Evolutionary conservation across 768 basidiomycete genomes (phyloP).

Genomic region (Psilocybe subaeruginosa): DNA sequence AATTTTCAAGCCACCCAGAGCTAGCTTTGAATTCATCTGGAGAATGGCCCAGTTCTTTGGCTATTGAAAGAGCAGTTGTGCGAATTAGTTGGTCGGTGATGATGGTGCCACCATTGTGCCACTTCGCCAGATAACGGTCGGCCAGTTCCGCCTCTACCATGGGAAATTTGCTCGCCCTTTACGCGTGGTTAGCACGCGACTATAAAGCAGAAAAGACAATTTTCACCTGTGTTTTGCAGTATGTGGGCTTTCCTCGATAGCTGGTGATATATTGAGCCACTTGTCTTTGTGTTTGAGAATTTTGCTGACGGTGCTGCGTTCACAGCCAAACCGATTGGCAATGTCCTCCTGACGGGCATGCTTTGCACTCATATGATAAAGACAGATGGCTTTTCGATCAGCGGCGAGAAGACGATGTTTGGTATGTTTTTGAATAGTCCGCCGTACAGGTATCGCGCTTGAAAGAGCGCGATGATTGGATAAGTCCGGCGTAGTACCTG

Average conservation of each 20-base stretch:
- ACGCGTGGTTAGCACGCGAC: conserved; percentile 5
- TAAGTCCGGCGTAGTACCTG: background rate
- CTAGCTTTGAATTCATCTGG: conserved; percentile 76
- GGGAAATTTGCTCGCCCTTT: conserved; percentile 80
- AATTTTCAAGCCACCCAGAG: conserved; percentile 91
- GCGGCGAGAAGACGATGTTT: conserved; percentile 77
- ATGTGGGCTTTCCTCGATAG: conserved; percentile 57
- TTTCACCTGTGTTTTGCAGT: conserved; percentile 73
- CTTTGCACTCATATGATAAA: conserved; percentile 64
- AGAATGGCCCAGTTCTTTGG: conserved; percentile 49
- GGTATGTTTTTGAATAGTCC: conserved; percentile 41
- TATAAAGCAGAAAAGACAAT: background rate
- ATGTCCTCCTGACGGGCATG: conserved; percentile 84
- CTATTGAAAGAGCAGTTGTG: conserved; percentile 69
- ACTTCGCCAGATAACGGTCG: conserved; percentile 58
- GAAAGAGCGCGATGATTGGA: background rate
- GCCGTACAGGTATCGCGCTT: background rate
- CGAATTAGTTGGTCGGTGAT: conserved; percentile 72
- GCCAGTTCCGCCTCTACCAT: conserved; percentile 70
- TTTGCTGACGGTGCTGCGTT: conserved; percentile 93
- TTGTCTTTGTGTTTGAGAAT: conserved; percentile 84
- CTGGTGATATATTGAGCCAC: conserved; percentile 66
- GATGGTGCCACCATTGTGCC: conserved; percentile 43
- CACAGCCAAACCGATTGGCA: conserved; percentile 73
- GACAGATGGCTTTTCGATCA: conserved; percentile 77